A percentile compares a stretch with the other conserved stretches of the same genome.
These are phyloP conservation scores for Perkinsus olseni DNA, from an alignment of 169 alveolate species.

Conservation along the genomic window DNA sequence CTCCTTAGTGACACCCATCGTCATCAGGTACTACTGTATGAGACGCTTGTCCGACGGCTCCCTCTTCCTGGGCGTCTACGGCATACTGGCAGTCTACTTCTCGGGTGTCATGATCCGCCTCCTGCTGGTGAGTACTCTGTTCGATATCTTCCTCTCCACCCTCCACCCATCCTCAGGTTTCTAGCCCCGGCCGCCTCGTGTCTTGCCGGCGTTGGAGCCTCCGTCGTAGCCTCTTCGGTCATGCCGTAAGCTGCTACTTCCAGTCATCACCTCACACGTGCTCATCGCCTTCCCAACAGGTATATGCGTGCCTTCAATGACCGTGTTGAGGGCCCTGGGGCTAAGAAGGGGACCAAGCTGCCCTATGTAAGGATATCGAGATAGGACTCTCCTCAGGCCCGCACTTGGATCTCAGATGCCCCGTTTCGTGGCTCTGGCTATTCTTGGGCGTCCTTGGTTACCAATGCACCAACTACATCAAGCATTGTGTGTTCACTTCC, in stretches of 20 bases:
- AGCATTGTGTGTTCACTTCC: slow-evolving; percentile 80
- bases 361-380: background rate
- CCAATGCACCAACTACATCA: slow-evolving; percentile 44
- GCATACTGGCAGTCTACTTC: slow-evolving; percentile 83
- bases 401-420: background rate
- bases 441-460: slow-evolving; percentile 16
- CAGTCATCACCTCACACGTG: background rate
- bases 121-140: slow-evolving; percentile 56
- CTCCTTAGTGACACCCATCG: slow-evolving; percentile 1
- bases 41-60: slow-evolving; percentile 70
- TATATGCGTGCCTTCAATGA: background rate
- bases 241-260: background rate
- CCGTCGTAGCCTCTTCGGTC: background rate
- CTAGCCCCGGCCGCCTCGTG: slow-evolving; percentile 76
- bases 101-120: slow-evolving; percentile 96
- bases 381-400: too few relatives aligned
- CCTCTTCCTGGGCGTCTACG: slow-evolving; percentile 79
- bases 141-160: background rate
- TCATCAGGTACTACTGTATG: slow-evolving; percentile 46
- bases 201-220: background rate
- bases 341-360: background rate
- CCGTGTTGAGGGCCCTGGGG: background rate
- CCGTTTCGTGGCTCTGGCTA: slow-evolving; percentile 13
- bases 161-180: background rate
- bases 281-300: background rate